Evolutionary conservation across 140 eudicot species (phyloP), one percentile per base, ranked within the genome.

Genomic region (Erigeron philadelphicus): DNA sequence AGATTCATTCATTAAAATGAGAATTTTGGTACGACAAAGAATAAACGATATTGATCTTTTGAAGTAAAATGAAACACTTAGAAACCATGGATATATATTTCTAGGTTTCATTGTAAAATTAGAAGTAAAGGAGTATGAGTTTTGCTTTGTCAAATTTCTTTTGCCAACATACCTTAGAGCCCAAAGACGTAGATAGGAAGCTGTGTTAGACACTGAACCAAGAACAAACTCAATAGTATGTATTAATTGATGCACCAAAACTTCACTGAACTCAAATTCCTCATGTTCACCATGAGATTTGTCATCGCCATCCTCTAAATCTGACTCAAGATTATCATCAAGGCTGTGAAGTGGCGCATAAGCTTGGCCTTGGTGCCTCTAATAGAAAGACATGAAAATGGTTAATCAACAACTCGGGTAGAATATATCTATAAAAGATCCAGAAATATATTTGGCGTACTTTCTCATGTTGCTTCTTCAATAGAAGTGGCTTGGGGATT

Each of bases 131-230:
- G 38, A 31, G 5, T 31, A 31, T 31, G 38, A 31, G 4, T 31
- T 1, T 31, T 31, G 38, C 38, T 31, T 31, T 31, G 38, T 31
- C 38, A 31, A 31, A 31, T 31, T 31, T 31, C 2, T 31, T 31
- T 44, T 43, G 25, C n/a, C 0, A 38, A 60, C 16, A 48, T 67
- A 83, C 96, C 96, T 89, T 76, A 89, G 81, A 45, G 95, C 95
- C 96, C 95, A 86, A 60, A 89, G 64, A 48, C 96, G 87, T 58
- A 89, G 86, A 73, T 89, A 89, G n/a, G 96, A 89, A 66, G 95
- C 95, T 1, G 96, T 86, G 73, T 86, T 86, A 8, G 95, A 89
- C 25, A 89, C 96, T 16, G 95, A 86, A 64, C 90, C 91, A 46
- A 89, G 91, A 45, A 86, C 96, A 59, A 89, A 89, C 69, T 89